phyloP scores from a whole-genome alignment of 208 protist genomes.

The Acanthamoeba sp. region DNA sequence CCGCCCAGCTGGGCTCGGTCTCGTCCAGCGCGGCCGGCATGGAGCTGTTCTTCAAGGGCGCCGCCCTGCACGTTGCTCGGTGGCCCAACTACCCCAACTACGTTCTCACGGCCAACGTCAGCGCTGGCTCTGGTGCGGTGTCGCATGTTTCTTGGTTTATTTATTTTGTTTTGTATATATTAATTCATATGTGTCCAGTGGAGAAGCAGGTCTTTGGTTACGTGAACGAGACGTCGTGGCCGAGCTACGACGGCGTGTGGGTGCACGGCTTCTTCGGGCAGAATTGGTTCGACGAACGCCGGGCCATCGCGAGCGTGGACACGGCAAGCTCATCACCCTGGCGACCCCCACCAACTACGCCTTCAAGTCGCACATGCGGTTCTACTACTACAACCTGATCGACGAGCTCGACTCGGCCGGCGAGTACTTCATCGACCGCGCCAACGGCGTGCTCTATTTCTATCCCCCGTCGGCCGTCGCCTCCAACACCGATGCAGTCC shows the following conservation, averaged over 20 bases:
- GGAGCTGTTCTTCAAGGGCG: slow-evolving; percentile 66
- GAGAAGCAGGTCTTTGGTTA: not conserved
- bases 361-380: not conserved
- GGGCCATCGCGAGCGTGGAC: slow-evolving; percentile 9
- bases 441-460: slow-evolving; percentile 25
- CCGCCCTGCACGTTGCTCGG: not conserved
- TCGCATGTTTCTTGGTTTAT: not conserved
- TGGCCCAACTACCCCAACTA: slow-evolving; percentile 36
- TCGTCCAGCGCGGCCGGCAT: not conserved
- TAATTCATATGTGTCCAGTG: not conserved
- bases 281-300: slow-evolving; percentile 40
- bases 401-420: slow-evolving; percentile 8
- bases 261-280: slow-evolving; percentile 48
- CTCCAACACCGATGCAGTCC: slow-evolving; percentile 1
- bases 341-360: not conserved
- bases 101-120: not conserved
- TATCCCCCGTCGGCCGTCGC: slow-evolving; percentile 12
- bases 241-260: slow-evolving; percentile 18
- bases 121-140: not conserved
- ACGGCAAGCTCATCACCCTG: not conserved
- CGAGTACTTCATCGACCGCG: slow-evolving; percentile 23
- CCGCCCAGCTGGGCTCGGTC: not conserved
- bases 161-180: not conserved
- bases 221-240: not conserved
- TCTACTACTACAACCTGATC: slow-evolving; percentile 50